Evolutionary conservation across 2,329 filamentous ascomycete genomes (phyloP), one percentile per base, ranked within the genome.

Genomic region (Penicillium psychrosexuale): DNA sequence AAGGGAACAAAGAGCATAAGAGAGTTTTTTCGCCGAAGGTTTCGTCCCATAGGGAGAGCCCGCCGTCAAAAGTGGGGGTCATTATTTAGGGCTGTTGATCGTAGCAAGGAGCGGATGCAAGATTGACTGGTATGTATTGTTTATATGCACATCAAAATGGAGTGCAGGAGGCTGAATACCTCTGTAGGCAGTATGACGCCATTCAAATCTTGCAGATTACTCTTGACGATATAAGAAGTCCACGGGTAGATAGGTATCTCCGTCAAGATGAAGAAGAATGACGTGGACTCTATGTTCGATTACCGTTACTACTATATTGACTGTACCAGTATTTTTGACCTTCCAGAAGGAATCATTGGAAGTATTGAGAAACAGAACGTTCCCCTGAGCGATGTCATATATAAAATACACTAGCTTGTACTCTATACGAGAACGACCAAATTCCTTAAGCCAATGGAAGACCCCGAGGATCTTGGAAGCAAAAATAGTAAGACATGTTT

Each of bases 401-500:
- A 45, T n/a, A 51, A 49, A 51, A 49, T 58, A 48, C 51, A 48
- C 28, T 47, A 47, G 33, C 36, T 31, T 46, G 9, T 39, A 31
- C 42, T 12, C 9, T 3, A 4, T 42, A 22, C 39, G 15, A 42
- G 59, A 63, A 63, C 59, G 48, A 55, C 53, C 62, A 58, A 62
- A 30, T 40, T 50, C 55, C 27, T 9, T 53, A 63, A 60, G 61
- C 63, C 60, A 63, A 64, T 61, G 61, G 63, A 65, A 63, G 58
- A 56, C 56, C 49, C 63, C 34, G 63, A 64, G 61, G 63, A 65
- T 44, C 57, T 61, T 58, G 57, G 62, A 62, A 59, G 53, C 57
- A 57, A 55, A 56, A 43, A 31, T 43, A 37, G 50, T 60, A 49
- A 62, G 58, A 58, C 61, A 61, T 60, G 27, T 28, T 30, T 39